Evolutionary conservation across 352 stramenopile genomes (phyloP).

Genomic region (Pythium dissimile): DNA sequence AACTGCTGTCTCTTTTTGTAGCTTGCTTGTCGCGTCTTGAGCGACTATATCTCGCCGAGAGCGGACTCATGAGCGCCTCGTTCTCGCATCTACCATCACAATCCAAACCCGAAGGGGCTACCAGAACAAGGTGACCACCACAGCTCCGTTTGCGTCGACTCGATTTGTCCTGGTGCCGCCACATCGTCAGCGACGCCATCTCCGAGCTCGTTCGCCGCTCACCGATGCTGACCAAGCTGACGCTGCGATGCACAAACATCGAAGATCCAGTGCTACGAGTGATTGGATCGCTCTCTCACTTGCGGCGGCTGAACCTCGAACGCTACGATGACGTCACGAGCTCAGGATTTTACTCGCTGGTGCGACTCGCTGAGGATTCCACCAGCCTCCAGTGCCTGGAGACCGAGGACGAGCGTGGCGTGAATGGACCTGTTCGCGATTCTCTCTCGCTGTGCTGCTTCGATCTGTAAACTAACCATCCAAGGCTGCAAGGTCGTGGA

Average conservation of each 20-base stretch:
- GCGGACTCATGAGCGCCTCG: conserved; percentile 12
- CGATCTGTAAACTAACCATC: conserved; percentile 13
- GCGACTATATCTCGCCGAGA: conserved; percentile 6
- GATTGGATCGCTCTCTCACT: neutral
- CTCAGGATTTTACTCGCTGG: conserved; percentile 14
- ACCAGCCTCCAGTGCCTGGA: neutral
- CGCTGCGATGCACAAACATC: conserved; percentile 20
- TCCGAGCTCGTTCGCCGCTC: conserved; percentile 5
- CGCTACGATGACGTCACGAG: conserved; percentile 16
- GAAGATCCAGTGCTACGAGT: conserved; percentile 5
- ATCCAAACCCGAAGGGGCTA: too few relatives aligned
- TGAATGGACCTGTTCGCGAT: neutral
- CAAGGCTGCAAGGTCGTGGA: conserved; percentile 22
- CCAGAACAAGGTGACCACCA: too few relatives aligned
- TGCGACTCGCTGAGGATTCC: neutral
- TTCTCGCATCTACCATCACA: neutral
- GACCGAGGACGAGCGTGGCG: conserved; percentile 22
- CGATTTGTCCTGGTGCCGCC: conserved; percentile 27
- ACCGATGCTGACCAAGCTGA: conserved; percentile 8
- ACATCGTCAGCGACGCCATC: conserved; percentile 7
- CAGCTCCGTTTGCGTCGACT: neutral
- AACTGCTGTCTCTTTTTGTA: neutral
- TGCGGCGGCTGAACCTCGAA: conserved; percentile 23
- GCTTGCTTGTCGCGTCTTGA: neutral
- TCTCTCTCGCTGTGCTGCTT: conserved; percentile 1